These are phyloP conservation scores for Jaltomata sinuosa DNA, from an alignment of 257 asterid genomes.

Conservation along the genomic window DNA sequence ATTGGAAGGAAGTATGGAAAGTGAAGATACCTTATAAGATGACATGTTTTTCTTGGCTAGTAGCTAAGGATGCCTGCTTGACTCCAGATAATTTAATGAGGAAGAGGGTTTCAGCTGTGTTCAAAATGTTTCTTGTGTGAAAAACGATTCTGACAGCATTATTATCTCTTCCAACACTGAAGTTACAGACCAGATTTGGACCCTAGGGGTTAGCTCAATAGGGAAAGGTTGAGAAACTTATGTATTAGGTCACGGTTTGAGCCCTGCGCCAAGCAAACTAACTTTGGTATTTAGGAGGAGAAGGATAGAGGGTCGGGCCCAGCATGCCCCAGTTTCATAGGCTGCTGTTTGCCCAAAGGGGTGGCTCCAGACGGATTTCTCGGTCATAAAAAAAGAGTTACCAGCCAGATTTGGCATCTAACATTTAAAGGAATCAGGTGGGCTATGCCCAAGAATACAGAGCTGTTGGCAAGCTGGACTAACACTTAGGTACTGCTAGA, in stretches of 20 bases:
- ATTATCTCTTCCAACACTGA: neutral
- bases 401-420: neutral
- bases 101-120: neutral
- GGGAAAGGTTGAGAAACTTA: neutral
- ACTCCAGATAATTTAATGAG: neutral
- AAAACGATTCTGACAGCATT: neutral
- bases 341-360: neutral
- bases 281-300: neutral
- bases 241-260: neutral
- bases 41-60: neutral
- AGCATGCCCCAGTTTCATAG: neutral
- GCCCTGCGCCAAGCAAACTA: neutral
- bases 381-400: neutral
- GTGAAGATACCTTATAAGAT: neutral
- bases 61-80: neutral
- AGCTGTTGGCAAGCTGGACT: neutral
- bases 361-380: neutral
- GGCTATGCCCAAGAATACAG: neutral
- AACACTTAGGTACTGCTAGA: neutral
- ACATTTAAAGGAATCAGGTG: neutral
- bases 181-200: neutral
- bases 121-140: neutral
- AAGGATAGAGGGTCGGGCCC: neutral
- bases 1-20: neutral
- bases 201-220: neutral